Percentiles rank a stretch among this genome's conserved stretches.
These are phyloP conservation scores for Lactifluus echinatus DNA, from an alignment of 768 basidiomycete genomes.

Conservation along the genomic window DNA sequence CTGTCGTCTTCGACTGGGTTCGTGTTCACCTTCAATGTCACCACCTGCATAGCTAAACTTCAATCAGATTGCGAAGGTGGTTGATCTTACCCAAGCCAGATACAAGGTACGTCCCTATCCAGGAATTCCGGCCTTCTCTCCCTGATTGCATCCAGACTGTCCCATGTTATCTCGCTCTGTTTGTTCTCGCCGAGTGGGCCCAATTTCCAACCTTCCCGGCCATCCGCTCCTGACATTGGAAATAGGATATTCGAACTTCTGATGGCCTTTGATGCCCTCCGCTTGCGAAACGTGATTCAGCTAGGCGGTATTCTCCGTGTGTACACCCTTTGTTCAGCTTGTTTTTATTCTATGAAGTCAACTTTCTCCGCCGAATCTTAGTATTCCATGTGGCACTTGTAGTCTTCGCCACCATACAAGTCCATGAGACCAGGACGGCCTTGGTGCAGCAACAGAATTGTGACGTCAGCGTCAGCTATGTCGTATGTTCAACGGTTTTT, in stretches of 20 bases:
- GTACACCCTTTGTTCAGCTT: slow-evolving; percentile 17
- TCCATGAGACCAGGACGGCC: slow-evolving; percentile 64
- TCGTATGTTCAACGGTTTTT: slow-evolving; percentile 31
- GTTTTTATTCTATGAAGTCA: not conserved
- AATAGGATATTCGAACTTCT: slow-evolving; percentile 69
- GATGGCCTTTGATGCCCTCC: slow-evolving; percentile 79
- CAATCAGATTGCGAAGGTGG: slow-evolving; percentile 43
- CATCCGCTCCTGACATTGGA: slow-evolving; percentile 2
- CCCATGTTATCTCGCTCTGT: slow-evolving; percentile 79
- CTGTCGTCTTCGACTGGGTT: slow-evolving; percentile 57
- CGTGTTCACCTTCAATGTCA: slow-evolving; percentile 22
- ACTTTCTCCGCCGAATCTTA: slow-evolving; percentile 23
- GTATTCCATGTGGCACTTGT: slow-evolving; percentile 72
- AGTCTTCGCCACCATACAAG: slow-evolving; percentile 66
- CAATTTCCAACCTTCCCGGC: not conserved
- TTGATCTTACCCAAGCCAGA: slow-evolving; percentile 32
- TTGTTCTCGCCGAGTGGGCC: slow-evolving; percentile 70
- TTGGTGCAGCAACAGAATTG: slow-evolving; percentile 36
- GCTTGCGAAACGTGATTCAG: slow-evolving; percentile 71
- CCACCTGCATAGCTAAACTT: slow-evolving; percentile 2
- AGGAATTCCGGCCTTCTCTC: not conserved
- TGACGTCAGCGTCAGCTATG: slow-evolving; percentile 27
- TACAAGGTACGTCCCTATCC: slow-evolving; percentile 42
- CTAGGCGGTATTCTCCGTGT: slow-evolving; percentile 62
- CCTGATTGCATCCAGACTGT: slow-evolving; percentile 43